A percentile compares a stretch with the other conserved stretches of the same genome.
Conservation (phyloP, 768 basidiomycete genomes). For the Ramaria rubella region DNA sequence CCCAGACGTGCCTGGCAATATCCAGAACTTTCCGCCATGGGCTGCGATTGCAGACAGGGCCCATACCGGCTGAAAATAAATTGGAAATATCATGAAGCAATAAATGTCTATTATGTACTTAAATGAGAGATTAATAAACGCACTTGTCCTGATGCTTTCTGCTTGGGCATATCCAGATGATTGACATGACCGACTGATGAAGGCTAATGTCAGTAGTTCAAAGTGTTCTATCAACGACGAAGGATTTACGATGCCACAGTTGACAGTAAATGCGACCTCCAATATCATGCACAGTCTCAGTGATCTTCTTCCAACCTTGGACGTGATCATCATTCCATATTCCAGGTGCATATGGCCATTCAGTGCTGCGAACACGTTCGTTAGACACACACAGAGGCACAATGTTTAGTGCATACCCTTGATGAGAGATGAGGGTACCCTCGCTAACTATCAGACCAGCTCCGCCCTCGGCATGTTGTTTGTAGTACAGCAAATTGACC, state of each 20-base stretch:
- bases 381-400: neutral
- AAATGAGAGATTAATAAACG: constrained; percentile 1
- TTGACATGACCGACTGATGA: constrained; percentile 29
- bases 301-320: constrained; percentile 40
- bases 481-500: constrained; percentile 35
- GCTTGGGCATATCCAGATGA: constrained; percentile 34
- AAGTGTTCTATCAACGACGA: neutral
- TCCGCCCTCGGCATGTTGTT: constrained; percentile 33
- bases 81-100: neutral
- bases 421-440: constrained; percentile 33
- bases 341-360: constrained; percentile 41
- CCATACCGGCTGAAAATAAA: constrained; percentile 32
- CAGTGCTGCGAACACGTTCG: constrained; percentile 24
- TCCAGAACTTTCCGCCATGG: constrained; percentile 35
- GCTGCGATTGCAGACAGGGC: constrained; percentile 40
- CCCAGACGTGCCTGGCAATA: constrained; percentile 31
- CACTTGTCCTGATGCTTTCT: constrained; percentile 31
- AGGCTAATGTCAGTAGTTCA: neutral
- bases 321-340: constrained; percentile 42
- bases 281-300: constrained; percentile 40
- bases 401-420: constrained; percentile 29
- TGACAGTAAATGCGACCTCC: constrained; percentile 41
- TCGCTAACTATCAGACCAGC: constrained; percentile 37
- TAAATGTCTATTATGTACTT: no score
- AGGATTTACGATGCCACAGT: constrained; percentile 35